Evolutionary conservation across 1,139 yeast species (phyloP).

Genomic region (Zhuliangozyma parablackwelliae): DNA sequence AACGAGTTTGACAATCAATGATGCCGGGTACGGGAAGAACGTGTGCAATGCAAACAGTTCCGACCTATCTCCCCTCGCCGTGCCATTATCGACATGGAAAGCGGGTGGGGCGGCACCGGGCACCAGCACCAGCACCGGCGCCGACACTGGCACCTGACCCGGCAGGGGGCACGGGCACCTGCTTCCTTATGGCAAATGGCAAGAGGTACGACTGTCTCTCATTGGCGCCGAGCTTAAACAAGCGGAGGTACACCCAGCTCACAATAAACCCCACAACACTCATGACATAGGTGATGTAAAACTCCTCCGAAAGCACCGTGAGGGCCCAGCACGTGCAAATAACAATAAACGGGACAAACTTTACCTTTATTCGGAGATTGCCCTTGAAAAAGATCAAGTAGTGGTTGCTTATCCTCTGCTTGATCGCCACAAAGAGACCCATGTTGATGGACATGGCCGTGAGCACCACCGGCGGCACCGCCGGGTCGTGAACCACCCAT

Average conservation of each 20-base stretch:
- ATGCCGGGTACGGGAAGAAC: conserved; percentile 42
- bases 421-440: conserved; percentile 41
- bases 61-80: conserved; percentile 35
- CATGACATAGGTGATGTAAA: conserved; percentile 22
- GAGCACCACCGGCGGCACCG: conserved; percentile 37
- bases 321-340: conserved; percentile 15
- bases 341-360: conserved; percentile 34
- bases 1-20: conserved; percentile 21
- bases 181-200: conserved; percentile 21
- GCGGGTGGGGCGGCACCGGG: not conserved
- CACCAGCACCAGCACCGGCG: not conserved
- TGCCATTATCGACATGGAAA: conserved; percentile 22
- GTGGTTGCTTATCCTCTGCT: conserved; percentile 42
- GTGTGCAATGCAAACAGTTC: conserved; percentile 39
- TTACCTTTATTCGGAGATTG: conserved; percentile 33
- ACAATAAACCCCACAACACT: conserved; percentile 27
- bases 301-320: conserved; percentile 26
- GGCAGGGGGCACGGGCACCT: too few species aligned
- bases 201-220: conserved; percentile 40
- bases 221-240: conserved; percentile 37
- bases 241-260: conserved; percentile 41
- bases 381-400: conserved; percentile 40
- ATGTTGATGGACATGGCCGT: conserved; percentile 36
- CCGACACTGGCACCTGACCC: not conserved
- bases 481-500: conserved; percentile 18